phyloP scores from a whole-genome alignment of 352 stramenopile species.

The Globisporangium iwayamae region DNA sequence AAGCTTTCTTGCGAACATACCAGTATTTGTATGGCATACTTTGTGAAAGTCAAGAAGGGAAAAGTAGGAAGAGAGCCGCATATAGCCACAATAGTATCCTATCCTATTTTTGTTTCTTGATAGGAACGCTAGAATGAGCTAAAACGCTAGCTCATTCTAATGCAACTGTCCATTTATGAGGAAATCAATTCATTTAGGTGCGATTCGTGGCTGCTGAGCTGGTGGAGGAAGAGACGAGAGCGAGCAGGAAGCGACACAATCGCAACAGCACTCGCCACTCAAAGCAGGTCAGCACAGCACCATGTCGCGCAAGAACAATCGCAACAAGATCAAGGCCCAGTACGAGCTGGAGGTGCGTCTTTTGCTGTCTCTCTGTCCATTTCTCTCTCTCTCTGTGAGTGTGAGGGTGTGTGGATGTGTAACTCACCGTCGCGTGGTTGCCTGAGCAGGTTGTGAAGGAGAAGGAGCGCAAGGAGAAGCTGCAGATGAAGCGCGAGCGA shows the following conservation, averaged over 20 bases:
- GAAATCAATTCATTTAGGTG: background rate
- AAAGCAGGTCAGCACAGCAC: background rate
- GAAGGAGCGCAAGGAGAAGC: conserved; percentile 65
- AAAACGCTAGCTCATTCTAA: no score
- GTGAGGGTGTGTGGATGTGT: background rate
- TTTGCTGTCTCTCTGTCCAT: conserved; percentile 2
- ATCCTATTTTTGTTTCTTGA: no score
- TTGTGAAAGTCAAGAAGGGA: no score
- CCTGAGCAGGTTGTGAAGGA: conserved; percentile 34
- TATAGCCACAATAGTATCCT: no score
- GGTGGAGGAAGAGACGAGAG: background rate
- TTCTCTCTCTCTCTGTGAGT: conserved; percentile 4
- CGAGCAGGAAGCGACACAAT: conserved; percentile 11
- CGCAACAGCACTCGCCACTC: background rate
- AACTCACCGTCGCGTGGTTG: background rate
- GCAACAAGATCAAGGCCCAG: conserved; percentile 76
- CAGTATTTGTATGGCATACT: no score
- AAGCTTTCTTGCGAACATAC: no score
- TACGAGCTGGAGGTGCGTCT: conserved; percentile 62
- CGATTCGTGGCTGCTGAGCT: background rate
- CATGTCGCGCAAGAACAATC: conserved; percentile 84
- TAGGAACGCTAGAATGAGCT: no score
- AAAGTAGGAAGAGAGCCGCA: no score
- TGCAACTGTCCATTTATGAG: no score
- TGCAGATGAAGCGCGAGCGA: conserved; percentile 68